Conservation (phyloP, 306 rosid species). For the Dalbergia cultrata region DNA sequence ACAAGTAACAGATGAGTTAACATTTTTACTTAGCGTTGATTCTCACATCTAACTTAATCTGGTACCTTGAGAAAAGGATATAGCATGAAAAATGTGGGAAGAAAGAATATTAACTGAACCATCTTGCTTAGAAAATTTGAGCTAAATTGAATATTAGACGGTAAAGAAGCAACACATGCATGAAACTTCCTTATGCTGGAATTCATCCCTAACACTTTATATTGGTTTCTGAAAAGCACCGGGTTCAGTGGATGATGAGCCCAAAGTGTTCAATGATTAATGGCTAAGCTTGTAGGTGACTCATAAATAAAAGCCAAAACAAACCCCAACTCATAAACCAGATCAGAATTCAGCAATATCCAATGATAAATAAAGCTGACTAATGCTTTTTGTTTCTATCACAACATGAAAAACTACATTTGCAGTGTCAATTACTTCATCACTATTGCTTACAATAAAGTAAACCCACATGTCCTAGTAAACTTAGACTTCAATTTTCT, state of each 20-base stretch:
- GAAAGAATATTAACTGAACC: neutral
- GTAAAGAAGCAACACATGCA: neutral
- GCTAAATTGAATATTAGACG: neutral
- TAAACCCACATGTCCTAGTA: neutral
- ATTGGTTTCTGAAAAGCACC: conserved; percentile 12
- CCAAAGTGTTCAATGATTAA: conserved; percentile 23
- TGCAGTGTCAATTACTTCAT: neutral
- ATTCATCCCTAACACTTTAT: neutral
- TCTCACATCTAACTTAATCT: neutral
- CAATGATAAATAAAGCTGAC: neutral
- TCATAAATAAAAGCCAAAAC: neutral
- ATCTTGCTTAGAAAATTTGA: neutral
- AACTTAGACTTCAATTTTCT: neutral
- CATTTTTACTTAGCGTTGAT: neutral
- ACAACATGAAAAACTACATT: conserved; percentile 7
- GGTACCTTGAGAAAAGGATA: conserved; percentile 1
- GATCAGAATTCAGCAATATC: conserved; percentile 11
- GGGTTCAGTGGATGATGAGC: conserved; percentile 1
- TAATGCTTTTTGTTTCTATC: neutral
- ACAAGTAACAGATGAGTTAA: neutral
- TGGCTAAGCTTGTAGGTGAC: neutral
- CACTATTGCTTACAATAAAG: neutral
- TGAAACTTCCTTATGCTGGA: neutral
- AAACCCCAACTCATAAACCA: conserved; percentile 7
- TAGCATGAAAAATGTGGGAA: conserved; percentile 1